Evolutionary conservation across 1,284 basidiomycete genomes (phyloP), one percentile per base, ranked within the genome.

Genomic region (Bjerkandera adusta): DNA sequence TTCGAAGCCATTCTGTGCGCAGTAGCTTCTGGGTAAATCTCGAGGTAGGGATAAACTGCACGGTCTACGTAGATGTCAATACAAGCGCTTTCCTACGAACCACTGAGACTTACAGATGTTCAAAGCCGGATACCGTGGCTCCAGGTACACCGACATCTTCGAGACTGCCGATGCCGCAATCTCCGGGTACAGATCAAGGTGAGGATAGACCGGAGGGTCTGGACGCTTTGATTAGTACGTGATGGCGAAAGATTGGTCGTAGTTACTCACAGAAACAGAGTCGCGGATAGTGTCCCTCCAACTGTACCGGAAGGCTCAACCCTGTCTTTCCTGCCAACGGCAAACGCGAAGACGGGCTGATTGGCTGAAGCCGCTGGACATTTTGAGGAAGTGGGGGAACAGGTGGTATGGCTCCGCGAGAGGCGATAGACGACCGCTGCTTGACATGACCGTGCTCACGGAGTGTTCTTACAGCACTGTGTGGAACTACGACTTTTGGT

Each of bases 21-120:
- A 3, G 37, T 54, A 55, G 35, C 33, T 43, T 1, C 60, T 40
- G 76, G 73, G 41, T 77, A 77, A 13, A 73, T 55, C 24, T 69
- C 61, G 25, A 75, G 63, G 57, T 65, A 38, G 25, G 74, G 72
- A 53, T 77, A 77, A n/a, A 55, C 55, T 8, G 56, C 43, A 12
- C 54, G 57, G 45, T 62, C 60, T 63, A 37, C 3, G 8, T 37
- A 8, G n/a, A 38, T 35, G 29, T 18, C 20, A 39, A 15, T 10
- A 4, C 7, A 10, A 10, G 11, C 24, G 7, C 12, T 20, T 20
- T 26, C 26, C 12, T 15, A 39, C 22, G n/a, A 13, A 22, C 13
- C 34, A 42, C 22, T 26, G 25, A 30, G 33, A 16, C 50, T 33
- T 32, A 51, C 52, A 51, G 34, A 55, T 43, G 6, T 48, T 30